phyloP scores from a whole-genome alignment of 1,139 yeast species.

The Nakaseomyces delphensis region DNA sequence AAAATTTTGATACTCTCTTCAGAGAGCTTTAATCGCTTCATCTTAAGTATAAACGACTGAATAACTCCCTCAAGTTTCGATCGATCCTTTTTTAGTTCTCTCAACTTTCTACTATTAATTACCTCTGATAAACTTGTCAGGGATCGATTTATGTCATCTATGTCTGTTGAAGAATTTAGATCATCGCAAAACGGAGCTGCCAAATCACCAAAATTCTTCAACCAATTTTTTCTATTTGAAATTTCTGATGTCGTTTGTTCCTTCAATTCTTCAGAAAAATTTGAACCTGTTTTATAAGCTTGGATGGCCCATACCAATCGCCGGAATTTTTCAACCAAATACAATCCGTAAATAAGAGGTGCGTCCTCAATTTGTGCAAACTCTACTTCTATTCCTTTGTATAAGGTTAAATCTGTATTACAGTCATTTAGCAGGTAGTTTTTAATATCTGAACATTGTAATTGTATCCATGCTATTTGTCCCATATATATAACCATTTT shows the following conservation, averaged over 20 bases:
- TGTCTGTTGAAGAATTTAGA: constrained; percentile 20
- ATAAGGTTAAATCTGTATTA: constrained; percentile 30
- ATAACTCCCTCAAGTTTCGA: constrained; percentile 30
- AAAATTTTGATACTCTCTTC: constrained; percentile 37
- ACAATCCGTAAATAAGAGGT: constrained; percentile 73
- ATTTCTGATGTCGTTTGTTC: constrained; percentile 51
- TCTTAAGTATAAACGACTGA: constrained; percentile 30
- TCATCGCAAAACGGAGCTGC: constrained; percentile 32
- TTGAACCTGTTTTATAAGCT: constrained; percentile 42
- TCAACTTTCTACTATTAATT: constrained; percentile 3
- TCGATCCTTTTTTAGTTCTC: constrained; percentile 5
- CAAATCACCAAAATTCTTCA: constrained; percentile 47
- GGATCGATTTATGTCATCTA: constrained; percentile 27
- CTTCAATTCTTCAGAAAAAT: constrained; percentile 53
- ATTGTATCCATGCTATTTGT: constrained; percentile 23
- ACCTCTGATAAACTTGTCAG: not conserved
- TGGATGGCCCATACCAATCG: constrained; percentile 60
- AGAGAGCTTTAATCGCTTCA: constrained; percentile 26
- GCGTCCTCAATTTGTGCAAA: constrained; percentile 56
- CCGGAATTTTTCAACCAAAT: constrained; percentile 60
- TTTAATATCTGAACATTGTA: constrained; percentile 22
- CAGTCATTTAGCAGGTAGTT: constrained; percentile 31
- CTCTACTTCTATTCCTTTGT: constrained; percentile 38
- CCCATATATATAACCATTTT: constrained; percentile 17
- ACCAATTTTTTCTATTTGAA: constrained; percentile 53